These are phyloP conservation scores for Pneumocystis jirovecii DNA, from an alignment of 1,139 yeast genomes.

Conservation along the genomic window DNA sequence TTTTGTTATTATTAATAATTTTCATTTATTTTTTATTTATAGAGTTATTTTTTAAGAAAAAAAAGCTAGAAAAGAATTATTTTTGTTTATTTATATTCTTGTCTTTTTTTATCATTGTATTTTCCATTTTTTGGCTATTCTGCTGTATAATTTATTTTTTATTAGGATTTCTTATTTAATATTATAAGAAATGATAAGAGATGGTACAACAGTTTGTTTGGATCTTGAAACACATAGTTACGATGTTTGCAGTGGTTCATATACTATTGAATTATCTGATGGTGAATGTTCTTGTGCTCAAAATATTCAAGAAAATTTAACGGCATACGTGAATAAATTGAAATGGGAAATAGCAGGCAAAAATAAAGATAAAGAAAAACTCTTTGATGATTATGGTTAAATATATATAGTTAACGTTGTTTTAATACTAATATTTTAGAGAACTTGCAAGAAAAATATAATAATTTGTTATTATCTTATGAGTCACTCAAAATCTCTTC, in stretches of 20 bases:
- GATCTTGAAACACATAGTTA: not conserved
- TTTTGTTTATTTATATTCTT: not conserved
- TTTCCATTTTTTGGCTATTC: not conserved
- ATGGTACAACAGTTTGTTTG: not conserved
- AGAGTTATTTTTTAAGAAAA: too few species aligned
- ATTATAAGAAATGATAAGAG: not conserved
- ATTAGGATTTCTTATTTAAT: not conserved
- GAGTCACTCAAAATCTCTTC: not conserved
- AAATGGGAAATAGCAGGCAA: not conserved
- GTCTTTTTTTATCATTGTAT: not conserved
- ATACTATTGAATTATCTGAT: not conserved
- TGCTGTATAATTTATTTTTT: not conserved
- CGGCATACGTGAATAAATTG: not conserved
- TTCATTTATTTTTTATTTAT: too few species aligned
- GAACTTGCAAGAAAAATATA: not conserved
- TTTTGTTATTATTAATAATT: too few species aligned
- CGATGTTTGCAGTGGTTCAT: not conserved
- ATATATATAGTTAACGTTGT: not conserved
- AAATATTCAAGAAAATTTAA: not conserved
- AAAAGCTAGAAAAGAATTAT: too few species aligned
- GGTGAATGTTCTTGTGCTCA: not conserved
- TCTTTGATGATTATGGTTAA: not conserved
- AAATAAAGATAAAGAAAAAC: not conserved
- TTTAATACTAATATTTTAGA: not conserved
- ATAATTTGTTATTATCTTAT: not conserved